phyloP scores from a whole-genome alignment of 2,329 filamentous ascomycete species.

The Samsoniella hepiali region DNA sequence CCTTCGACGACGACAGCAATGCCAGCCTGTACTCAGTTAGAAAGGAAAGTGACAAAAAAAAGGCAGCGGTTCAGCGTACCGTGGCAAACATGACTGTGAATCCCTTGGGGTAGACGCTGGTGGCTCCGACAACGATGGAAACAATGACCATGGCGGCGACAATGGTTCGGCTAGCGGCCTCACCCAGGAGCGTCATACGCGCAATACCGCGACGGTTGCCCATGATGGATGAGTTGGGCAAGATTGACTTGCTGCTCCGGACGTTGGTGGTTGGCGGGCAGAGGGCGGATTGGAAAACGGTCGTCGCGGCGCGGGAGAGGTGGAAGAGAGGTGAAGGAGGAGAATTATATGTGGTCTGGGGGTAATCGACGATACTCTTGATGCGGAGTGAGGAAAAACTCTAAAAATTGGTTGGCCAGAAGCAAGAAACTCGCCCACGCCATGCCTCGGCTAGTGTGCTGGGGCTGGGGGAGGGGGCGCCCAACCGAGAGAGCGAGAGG shows the following conservation, averaged over 20 bases:
- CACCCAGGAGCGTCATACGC: constrained; percentile 13
- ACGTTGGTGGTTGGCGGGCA: background rate
- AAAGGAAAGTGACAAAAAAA: background rate
- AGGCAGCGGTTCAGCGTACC: background rate
- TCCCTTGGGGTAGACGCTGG: constrained; percentile 16
- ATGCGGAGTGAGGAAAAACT: constrained; percentile 16
- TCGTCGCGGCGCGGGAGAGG: background rate
- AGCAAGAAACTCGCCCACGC: background rate
- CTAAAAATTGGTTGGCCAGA: background rate
- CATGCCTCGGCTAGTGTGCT: constrained; percentile 16
- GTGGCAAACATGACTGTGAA: constrained; percentile 16
- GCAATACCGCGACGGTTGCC: constrained; percentile 14
- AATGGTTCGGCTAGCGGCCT: constrained; percentile 9
- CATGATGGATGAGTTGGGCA: constrained; percentile 10
- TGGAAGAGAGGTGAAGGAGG: background rate
- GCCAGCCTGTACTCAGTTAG: constrained; percentile 9
- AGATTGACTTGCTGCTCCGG: background rate
- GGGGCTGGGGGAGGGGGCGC: constrained; percentile 9
- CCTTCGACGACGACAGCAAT: constrained; percentile 9
- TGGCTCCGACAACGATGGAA: constrained; percentile 14
- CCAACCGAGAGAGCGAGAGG: constrained; percentile 8
- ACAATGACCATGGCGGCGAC: constrained; percentile 15
- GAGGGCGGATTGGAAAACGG: background rate
- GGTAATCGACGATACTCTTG: constrained; percentile 1
- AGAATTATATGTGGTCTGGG: background rate